phyloP scores from a whole-genome alignment of 225 moss, liverwort and hornwort genomes.

The Pseudisothecium myosuroides region DNA sequence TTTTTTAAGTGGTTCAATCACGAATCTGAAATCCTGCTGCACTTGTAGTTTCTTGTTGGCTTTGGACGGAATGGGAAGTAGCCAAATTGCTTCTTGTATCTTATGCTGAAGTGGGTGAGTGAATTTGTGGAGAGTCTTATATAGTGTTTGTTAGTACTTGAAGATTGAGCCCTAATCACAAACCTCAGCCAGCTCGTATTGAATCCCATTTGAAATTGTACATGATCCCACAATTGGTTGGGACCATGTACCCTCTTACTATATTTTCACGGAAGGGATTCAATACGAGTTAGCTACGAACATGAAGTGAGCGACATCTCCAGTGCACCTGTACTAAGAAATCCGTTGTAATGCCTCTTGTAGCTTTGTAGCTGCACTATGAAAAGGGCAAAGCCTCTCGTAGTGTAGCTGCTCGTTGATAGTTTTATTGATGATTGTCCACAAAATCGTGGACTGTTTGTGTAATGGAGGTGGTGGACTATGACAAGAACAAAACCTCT shows the following conservation, averaged over 20 bases:
- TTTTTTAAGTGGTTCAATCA: background rate
- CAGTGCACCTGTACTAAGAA: background rate
- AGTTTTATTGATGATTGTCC: background rate
- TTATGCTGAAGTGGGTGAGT: no score
- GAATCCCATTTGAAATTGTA: background rate
- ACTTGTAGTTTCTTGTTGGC: background rate
- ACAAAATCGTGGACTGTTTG: background rate
- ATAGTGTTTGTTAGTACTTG: background rate
- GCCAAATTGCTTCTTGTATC: background rate
- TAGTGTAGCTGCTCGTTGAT: background rate
- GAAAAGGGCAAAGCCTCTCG: background rate
- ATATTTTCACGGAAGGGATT: background rate
- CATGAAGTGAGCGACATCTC: background rate
- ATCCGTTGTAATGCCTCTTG: background rate
- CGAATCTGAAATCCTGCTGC: background rate
- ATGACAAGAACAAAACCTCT: background rate
- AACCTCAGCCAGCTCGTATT: background rate
- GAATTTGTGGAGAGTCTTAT: background rate
- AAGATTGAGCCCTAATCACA: background rate
- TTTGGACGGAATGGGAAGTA: background rate
- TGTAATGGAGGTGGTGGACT: constrained; percentile 52
- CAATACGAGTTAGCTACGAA: background rate
- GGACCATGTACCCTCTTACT: background rate
- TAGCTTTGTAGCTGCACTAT: background rate
- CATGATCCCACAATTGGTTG: background rate